Percentiles rank a stretch among this genome's conserved stretches.
phyloP scores from a whole-genome alignment of 169 alveolate species.

The Cryptosporidium xiaoi region DNA sequence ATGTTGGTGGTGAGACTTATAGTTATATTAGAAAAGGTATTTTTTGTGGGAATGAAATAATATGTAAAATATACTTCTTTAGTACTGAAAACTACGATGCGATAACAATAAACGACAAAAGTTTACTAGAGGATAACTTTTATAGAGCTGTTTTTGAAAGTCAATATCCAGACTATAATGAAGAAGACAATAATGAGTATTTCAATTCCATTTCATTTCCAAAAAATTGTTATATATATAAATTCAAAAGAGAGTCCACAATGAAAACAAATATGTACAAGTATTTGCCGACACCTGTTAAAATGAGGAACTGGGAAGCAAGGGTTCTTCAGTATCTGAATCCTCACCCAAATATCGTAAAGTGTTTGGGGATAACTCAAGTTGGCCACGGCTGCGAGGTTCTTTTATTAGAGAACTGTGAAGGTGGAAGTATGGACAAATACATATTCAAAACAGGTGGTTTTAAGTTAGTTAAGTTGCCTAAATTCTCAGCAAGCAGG shows the following conservation, averaged over 20 bases:
- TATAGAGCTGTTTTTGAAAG: neutral
- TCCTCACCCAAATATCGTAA: conserved; percentile 76
- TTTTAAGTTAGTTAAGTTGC: conserved; percentile 13
- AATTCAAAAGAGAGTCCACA: conserved; percentile 73
- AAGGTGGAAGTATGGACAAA: conserved; percentile 81
- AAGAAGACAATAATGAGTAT: neutral
- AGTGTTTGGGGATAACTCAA: conserved; percentile 76
- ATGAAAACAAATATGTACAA: conserved; percentile 75
- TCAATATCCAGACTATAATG: conserved; percentile 7
- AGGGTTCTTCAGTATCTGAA: conserved; percentile 74
- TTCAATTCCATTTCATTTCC: neutral
- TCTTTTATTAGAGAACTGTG: conserved; percentile 76
- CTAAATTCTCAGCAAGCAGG: conserved; percentile 71
- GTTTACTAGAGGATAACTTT: neutral
- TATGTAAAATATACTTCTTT: conserved; percentile 76
- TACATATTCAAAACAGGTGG: conserved; percentile 31
- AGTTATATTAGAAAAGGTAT: conserved; percentile 72
- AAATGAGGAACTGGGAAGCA: conserved; percentile 79
- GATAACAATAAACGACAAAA: conserved; percentile 3
- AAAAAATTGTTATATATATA: conserved; percentile 72
- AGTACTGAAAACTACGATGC: conserved; percentile 18
- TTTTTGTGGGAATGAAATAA: conserved; percentile 59
- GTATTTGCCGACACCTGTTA: conserved; percentile 79
- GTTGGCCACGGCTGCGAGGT: conserved; percentile 77
- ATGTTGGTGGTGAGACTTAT: conserved; percentile 71